Evolutionary conservation across 768 basidiomycete genomes (phyloP).

Genomic region (Clavaria fumosa): DNA sequence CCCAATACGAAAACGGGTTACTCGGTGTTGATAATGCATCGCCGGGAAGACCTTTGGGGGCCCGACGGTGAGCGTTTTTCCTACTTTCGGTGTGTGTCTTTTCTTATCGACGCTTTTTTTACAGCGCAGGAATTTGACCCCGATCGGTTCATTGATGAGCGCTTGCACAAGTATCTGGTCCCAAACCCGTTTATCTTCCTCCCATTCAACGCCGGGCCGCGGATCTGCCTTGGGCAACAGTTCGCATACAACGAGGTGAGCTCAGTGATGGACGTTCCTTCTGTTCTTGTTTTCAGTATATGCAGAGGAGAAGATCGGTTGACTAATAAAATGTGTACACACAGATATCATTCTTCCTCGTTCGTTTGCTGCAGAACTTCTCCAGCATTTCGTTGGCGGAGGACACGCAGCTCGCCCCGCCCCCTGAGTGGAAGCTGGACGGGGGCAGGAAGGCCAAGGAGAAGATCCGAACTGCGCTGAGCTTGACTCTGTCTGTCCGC

Average conservation of each 20-base stretch:
- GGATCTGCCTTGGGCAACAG: slow-evolving; percentile 42
- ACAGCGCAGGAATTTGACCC: slow-evolving; percentile 49
- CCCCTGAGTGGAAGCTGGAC: slow-evolving; percentile 26
- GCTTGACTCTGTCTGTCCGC: slow-evolving; percentile 38
- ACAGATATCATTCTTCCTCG: slow-evolving; percentile 49
- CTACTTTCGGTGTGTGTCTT: background rate
- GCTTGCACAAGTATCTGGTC: slow-evolving; percentile 37
- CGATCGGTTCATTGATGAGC: slow-evolving; percentile 49
- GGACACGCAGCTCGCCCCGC: slow-evolving; percentile 33
- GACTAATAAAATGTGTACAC: too few relatives aligned
- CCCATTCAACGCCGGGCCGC: slow-evolving; percentile 36
- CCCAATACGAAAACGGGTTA: slow-evolving; percentile 25
- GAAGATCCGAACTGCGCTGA: slow-evolving; percentile 27
- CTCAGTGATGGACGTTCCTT: too few relatives aligned
- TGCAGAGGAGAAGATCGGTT: too few relatives aligned
- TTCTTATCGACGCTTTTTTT: background rate
- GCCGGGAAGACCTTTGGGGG: slow-evolving; percentile 49
- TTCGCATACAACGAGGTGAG: slow-evolving; percentile 55
- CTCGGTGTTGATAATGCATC: slow-evolving; percentile 43
- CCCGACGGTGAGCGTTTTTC: slow-evolving; percentile 35
- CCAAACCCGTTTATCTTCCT: slow-evolving; percentile 44
- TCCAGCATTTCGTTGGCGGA: slow-evolving; percentile 27
- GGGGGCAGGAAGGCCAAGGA: slow-evolving; percentile 30
- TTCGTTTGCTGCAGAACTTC: slow-evolving; percentile 43
- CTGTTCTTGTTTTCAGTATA: too few relatives aligned